Conservation (phyloP, 768 basidiomycete genomes). For the Agaricus blazei region DNA sequence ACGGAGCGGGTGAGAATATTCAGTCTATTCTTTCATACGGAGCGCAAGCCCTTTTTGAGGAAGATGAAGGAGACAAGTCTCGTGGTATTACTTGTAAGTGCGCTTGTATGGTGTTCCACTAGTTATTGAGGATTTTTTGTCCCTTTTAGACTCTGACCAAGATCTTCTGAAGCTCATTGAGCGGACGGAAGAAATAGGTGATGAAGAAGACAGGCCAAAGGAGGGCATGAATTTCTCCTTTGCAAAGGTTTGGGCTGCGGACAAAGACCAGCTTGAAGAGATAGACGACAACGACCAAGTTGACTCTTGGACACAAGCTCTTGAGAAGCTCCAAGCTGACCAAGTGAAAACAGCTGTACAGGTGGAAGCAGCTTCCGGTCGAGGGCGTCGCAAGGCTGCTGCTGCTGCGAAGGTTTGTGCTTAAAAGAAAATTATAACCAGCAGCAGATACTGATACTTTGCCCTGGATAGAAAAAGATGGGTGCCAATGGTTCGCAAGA, state of each 20-base stretch:
- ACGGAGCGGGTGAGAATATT: conserved; percentile 66
- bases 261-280: conserved; percentile 68
- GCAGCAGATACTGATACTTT: conserved; percentile 1
- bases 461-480: conserved; percentile 22
- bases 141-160: conserved; percentile 58
- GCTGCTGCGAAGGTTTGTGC: conserved; percentile 41
- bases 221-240: conserved; percentile 72
- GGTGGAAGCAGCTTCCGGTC: conserved; percentile 56
- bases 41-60: conserved; percentile 79
- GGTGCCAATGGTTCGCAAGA: conserved; percentile 11
- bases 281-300: conserved; percentile 56
- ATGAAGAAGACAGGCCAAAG: conserved; percentile 42
- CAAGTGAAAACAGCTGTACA: conserved; percentile 34
- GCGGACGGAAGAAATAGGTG: conserved; percentile 73
- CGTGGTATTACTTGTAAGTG: conserved; percentile 68
- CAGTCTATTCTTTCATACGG: conserved; percentile 87
- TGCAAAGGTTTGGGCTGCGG: conserved; percentile 88
- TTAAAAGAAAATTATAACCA: neutral
- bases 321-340: conserved; percentile 47
- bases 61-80: conserved; percentile 35
- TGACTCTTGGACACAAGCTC: conserved; percentile 80
- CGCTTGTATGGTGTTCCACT: neutral
- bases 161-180: conserved; percentile 87
- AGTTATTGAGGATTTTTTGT: neutral
- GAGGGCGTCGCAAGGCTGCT: conserved; percentile 75